Evolutionary conservation across 768 basidiomycete species (phyloP).

Genomic region (Auriscalpium orientale): DNA sequence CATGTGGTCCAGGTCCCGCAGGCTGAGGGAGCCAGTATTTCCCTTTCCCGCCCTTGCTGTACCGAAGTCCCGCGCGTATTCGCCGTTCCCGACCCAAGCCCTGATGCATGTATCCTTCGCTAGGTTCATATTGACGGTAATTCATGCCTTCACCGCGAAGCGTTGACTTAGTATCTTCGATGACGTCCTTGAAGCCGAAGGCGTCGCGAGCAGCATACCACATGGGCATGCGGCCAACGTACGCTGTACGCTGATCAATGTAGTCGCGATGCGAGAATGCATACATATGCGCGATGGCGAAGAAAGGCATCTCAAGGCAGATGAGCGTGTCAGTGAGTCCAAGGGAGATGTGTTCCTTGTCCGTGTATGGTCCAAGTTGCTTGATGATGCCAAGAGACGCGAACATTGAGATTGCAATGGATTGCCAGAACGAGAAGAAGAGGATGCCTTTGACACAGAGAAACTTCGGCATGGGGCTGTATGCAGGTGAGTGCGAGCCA

Average conservation of each 20-base stretch:
- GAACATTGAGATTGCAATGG: slow-evolving; percentile 77
- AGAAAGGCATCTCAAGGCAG: slow-evolving; percentile 96
- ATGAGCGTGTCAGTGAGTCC: slow-evolving; percentile 87
- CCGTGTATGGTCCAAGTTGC: slow-evolving; percentile 79
- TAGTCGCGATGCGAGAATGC: slow-evolving; percentile 92
- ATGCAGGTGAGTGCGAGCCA: neutral
- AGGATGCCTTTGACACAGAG: slow-evolving; percentile 97
- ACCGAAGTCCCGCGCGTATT: slow-evolving; percentile 87
- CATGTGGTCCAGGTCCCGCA: slow-evolving; percentile 30
- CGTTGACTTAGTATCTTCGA: slow-evolving; percentile 78
- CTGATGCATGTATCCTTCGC: slow-evolving; percentile 87
- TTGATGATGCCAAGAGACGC: slow-evolving; percentile 75
- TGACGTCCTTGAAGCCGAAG: slow-evolving; percentile 78
- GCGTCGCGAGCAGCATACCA: slow-evolving; percentile 83
- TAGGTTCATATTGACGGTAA: slow-evolving; percentile 94
- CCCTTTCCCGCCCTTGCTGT: slow-evolving; percentile 78
- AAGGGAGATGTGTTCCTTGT: slow-evolving; percentile 82
- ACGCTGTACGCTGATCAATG: slow-evolving; percentile 51
- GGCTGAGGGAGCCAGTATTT: slow-evolving; percentile 96
- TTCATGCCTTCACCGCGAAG: slow-evolving; percentile 86
- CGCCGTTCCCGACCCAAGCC: slow-evolving; percentile 80
- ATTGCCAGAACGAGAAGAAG: slow-evolving; percentile 99
- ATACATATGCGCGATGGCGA: slow-evolving; percentile 90
- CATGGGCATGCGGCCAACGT: slow-evolving; percentile 86
- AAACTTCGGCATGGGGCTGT: slow-evolving; percentile 90